Evolutionary conservation across 345 rosid species (phyloP), one percentile per base, ranked within the genome.

Genomic region (Triadica sebifera): DNA sequence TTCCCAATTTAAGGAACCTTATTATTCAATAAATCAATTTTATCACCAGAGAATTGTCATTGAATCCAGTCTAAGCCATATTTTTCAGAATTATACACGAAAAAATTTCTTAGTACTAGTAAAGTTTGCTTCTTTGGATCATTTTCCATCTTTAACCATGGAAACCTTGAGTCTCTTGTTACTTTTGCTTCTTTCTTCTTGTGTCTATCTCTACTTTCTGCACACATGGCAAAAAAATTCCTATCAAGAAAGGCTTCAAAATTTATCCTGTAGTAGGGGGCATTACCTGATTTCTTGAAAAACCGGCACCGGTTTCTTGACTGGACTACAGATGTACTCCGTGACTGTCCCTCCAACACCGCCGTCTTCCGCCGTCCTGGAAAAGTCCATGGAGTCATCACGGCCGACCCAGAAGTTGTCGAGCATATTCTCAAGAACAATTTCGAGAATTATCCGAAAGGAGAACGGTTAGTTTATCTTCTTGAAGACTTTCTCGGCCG

Each of bases 381-480:
- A 1, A 65, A 51, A 24, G 45, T 25, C 72, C 73, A 60, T 55
- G 85, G 86, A 47, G 16, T 84, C 70, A 29, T 86, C 74, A 84
- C 89, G 1, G 87, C 81, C 9, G 76, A 74, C 77, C 87, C 89
- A 34, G 55, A 66, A 8, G 70, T 71, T 41, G 81, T 82, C 12
- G 85, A 86, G 76, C 43, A 86, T 69, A 72, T 84, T 62, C 84
- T 86, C 65, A 82, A 84, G 83, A 73, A 77, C 69, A 73, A 75
- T 62, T 85, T 85, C 63, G 76, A 81, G 10, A 83, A 83, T 80
- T 83, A 77, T 65, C 87, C 85, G 6, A 86, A 86, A 69, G 89
- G 89, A 9, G 69, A 59, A 15, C 47, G 63, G 4, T 77, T 81
- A 67, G 65, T 56, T 24, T 6, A 2, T 6, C 29, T 70, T 64